A percentile compares a stretch with the other conserved stretches of the same genome.
phyloP scores from a whole-genome alignment of 2,329 filamentous ascomycete species.

The Sclerotinia borealis region DNA sequence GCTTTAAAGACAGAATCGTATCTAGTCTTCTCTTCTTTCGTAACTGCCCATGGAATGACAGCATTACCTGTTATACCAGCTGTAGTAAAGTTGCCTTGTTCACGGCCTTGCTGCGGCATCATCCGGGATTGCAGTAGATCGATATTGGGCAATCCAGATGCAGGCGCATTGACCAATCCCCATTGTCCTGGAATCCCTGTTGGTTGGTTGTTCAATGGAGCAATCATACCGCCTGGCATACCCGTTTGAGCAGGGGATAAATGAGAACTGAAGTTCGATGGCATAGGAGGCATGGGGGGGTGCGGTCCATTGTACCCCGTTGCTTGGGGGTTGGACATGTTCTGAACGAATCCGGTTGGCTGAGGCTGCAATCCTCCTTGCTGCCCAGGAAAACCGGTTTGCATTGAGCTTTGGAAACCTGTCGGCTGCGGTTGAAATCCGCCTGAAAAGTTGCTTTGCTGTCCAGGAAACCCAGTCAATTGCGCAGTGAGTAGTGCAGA shows the following conservation, averaged over 20 bases:
- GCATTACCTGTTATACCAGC: constrained; percentile 87
- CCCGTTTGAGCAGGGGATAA: constrained; percentile 58
- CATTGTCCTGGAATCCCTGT: constrained; percentile 91
- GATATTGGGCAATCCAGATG: constrained; percentile 86
- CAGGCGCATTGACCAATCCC: constrained; percentile 94
- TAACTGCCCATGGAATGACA: constrained; percentile 96
- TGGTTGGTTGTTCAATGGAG: constrained; percentile 80
- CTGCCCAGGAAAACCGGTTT: constrained; percentile 52
- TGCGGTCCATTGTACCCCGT: constrained; percentile 75
- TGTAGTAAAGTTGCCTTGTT: constrained; percentile 75
- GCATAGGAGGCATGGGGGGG: constrained; percentile 78
- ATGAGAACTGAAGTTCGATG: constrained; percentile 62
- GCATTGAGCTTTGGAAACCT: constrained; percentile 41
- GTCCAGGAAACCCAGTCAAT: constrained; percentile 60
- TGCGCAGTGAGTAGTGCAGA: constrained; percentile 58
- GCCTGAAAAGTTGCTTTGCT: constrained; percentile 38
- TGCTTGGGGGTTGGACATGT: constrained; percentile 61
- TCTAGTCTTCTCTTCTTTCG: constrained; percentile 95
- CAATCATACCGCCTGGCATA: constrained; percentile 41
- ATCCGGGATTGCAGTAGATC: constrained; percentile 87
- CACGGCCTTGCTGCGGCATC: constrained; percentile 94
- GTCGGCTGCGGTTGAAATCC: constrained; percentile 42
- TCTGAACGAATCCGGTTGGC: constrained; percentile 60
- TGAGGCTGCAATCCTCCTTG: constrained; percentile 57
- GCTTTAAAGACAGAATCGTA: constrained; percentile 93